Base-by-base conservation (phyloP, 1,284 basidiomycete species). In the Sanguinoderma infundibulare region DNA sequence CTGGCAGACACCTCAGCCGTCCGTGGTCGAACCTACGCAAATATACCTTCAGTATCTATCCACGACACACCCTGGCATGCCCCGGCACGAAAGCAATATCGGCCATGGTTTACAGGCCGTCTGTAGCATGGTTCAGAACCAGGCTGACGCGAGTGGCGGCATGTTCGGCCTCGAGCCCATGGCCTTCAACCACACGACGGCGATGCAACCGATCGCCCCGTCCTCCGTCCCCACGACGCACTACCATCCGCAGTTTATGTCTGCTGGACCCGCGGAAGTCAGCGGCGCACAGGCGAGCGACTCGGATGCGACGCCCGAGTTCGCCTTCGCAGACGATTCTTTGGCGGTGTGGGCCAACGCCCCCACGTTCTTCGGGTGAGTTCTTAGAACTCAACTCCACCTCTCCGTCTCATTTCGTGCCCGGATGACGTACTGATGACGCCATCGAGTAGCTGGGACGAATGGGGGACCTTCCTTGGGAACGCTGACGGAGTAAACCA, bases 121-220 rank as follows among this genome's bases (percentile, higher is more conserved):
- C n/a, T 17, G 22, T 3, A 14, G 35, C 7, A 17, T 22, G 32
- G 26, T n/a, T 1, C 49, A 34, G 20, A 34, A 15, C 26, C 24
- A 28, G 0, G 12, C 28, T 28, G 38, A 32, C 55, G 38, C 17
- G 3, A 22, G 36, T 7, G 24, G 26, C 1, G 14, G 24, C 9
- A 40, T 38, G 54, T 56, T 56, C 34, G 54, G 44, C 36, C 30
- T 50, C n/a, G 47, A 50, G 36, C 46, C 55, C 9, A 36, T 57
- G n/a, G 55, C 46, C 2, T 40, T 34, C 49, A 60, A 10, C 34
- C 47, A 53, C 40, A 56, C 59, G 69, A 28, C 75, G 73, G 53
- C 50, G 70, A 86, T 6, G 10, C 32, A 51, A 10, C 20, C 32
- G n/a, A 84, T 85, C 0, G 71, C 84, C 26, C 84, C 84, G 60